A percentile compares a stretch with the other conserved stretches of the same genome.
Evolutionary conservation across 2,329 filamentous ascomycete species (phyloP).

Genomic region (Coleophoma cylindrospora): DNA sequence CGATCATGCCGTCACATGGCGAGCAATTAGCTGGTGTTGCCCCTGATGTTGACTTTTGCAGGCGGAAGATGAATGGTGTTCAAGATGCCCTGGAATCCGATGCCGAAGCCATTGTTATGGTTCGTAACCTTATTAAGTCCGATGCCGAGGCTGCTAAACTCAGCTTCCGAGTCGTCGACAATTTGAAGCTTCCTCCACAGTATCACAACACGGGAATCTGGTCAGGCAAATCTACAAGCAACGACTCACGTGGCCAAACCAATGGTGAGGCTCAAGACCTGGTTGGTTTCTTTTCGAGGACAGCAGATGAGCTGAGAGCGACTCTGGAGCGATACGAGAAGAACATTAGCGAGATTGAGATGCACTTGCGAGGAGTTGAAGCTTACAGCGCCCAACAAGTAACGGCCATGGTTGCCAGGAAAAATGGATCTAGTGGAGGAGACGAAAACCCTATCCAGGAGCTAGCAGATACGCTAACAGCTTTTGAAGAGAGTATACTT

Average conservation of each 20-base stretch:
- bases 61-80: constrained; percentile 55
- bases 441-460: constrained; percentile 41
- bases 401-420: constrained; percentile 42
- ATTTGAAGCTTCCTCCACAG: constrained; percentile 62
- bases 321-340: constrained; percentile 52
- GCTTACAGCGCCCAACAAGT: constrained; percentile 54
- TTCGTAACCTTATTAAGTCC: constrained; percentile 52
- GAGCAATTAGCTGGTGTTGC: constrained; percentile 59
- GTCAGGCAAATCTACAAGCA: constrained; percentile 36
- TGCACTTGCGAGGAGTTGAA: constrained; percentile 60
- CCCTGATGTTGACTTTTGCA: constrained; percentile 59
- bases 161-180: constrained; percentile 69
- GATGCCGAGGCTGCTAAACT: constrained; percentile 68
- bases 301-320: constrained; percentile 55
- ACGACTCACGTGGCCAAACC: constrained; percentile 28
- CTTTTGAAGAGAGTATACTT: constrained; percentile 61
- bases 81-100: constrained; percentile 60
- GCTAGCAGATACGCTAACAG: constrained; percentile 54
- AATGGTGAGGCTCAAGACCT: constrained; percentile 47
- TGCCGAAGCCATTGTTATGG: constrained; percentile 51
- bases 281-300: constrained; percentile 58
- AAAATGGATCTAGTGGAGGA: constrained; percentile 30
- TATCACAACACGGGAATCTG: constrained; percentile 37
- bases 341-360: constrained; percentile 60
- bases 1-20: constrained; percentile 59